Conservation (phyloP, 2,329 filamentous ascomycete species). For the Microsporum audouinii region DNA sequence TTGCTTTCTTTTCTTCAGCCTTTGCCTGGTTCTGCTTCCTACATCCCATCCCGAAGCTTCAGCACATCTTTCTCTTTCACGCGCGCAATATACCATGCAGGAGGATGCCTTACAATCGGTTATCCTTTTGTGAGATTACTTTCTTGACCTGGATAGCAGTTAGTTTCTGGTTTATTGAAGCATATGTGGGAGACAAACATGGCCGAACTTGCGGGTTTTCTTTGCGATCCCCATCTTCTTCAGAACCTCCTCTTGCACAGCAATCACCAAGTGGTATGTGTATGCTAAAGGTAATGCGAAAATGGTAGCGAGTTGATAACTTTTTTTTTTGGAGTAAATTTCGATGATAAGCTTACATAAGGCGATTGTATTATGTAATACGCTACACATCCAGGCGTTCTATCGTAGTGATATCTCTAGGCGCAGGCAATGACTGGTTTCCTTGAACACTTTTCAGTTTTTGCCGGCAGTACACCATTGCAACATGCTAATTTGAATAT, state of each 20-base stretch:
- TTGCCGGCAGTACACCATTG: not conserved
- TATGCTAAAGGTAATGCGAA: no score
- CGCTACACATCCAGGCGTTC: no score
- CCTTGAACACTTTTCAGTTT: not conserved
- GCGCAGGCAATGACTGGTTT: not conserved
- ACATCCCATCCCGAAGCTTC: not conserved
- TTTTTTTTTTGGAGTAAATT: no score
- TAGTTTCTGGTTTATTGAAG: not conserved
- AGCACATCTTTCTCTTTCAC: not conserved
- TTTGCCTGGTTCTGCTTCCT: conserved; percentile 61
- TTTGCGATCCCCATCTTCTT: conserved; percentile 72
- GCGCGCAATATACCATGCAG: not conserved
- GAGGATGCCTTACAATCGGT: conserved; percentile 42
- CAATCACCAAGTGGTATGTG: no score
- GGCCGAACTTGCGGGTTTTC: conserved; percentile 82
- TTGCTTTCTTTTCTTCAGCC: conserved; percentile 41
- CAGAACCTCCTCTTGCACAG: no score
- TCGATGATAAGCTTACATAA: no score
- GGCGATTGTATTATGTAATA: no score
- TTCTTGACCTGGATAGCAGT: conserved; percentile 51
- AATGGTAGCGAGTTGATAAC: no score
- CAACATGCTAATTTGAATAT: not conserved
- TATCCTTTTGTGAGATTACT: conserved; percentile 70
- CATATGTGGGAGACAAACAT: conserved; percentile 32
- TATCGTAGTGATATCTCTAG: no score